Percentiles rank a stretch among this genome's conserved stretches.
Evolutionary conservation across 2,329 filamentous ascomycete genomes (phyloP).

Genomic region (Gnomoniopsis sp.): DNA sequence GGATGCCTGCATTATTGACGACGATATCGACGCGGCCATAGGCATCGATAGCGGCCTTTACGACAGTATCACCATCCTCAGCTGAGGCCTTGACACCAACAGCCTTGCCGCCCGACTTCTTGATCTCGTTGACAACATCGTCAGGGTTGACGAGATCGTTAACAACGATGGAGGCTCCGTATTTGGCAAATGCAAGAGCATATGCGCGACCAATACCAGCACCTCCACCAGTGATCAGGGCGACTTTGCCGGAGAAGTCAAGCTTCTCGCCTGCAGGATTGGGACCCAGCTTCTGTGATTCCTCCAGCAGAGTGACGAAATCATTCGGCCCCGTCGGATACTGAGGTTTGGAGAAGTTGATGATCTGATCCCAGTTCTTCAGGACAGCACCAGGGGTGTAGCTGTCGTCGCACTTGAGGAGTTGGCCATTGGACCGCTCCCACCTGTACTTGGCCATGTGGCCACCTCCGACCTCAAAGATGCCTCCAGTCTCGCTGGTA

Average conservation of each 20-base stretch:
- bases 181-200: constrained; percentile 76
- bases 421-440: constrained; percentile 86
- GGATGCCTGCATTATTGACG: constrained; percentile 97
- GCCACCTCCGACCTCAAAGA: constrained; percentile 92
- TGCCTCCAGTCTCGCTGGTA: constrained; percentile 76
- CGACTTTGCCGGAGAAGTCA: constrained; percentile 81
- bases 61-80: constrained; percentile 85
- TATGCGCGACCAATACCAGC: constrained; percentile 91
- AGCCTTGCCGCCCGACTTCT: constrained; percentile 82
- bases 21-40: constrained; percentile 93
- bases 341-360: constrained; percentile 79
- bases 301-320: constrained; percentile 81
- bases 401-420: constrained; percentile 83
- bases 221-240: constrained; percentile 82
- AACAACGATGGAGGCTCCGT: constrained; percentile 81
- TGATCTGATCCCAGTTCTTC: constrained; percentile 84
- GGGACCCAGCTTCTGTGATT: constrained; percentile 72
- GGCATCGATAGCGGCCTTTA: constrained; percentile 89
- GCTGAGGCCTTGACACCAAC: constrained; percentile 91
- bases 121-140: constrained; percentile 86
- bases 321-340: constrained; percentile 84
- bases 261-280: constrained; percentile 71
- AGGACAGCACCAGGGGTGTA: constrained; percentile 86
- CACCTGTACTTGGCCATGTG: constrained; percentile 91
- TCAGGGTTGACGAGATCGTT: constrained; percentile 96